Base-by-base conservation (phyloP, 1,139 yeast genomes). In the Blastobotrys elegans region DNA sequence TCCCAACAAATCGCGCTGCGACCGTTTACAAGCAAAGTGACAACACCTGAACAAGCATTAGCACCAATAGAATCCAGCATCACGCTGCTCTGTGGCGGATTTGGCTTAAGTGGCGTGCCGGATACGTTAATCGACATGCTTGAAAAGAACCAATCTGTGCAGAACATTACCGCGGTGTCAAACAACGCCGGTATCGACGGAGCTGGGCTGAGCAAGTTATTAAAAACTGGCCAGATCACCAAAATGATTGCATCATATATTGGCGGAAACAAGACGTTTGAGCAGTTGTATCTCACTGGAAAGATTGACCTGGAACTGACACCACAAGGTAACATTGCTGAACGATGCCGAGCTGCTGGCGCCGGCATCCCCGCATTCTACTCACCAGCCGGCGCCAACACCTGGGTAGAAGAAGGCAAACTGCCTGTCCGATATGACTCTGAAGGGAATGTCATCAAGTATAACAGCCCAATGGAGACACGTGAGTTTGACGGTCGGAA, bases 321-420 rank as follows among this genome's bases (percentile, higher is more conserved):
- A n/a, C 79, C 79, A 1, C 79, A 75, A 54, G 79, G 79, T 1
- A 73, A 75, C 13, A 60, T 75, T 43, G 79, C 78, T 16, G 79
- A 74, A 54, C 62, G 74, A 44, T 64, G 69, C 22, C 63, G 77
- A 18, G 76, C 79, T 4, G 79, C 74, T 13, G 76, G 70, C 13
- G 68, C 76, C 3, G 79, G 79, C 10, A 63, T 74, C 16, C 79
- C 79, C 1, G 78, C 77, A 1, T 74, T 72, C 50, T 75, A 68
- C 56, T 70, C 77, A 1, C 72, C 77, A 2, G 72, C 79, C 1
- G 79, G 78, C 10, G 76, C 67, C 16, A 72, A 72, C 32, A 75
- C 79, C 10, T 72, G 75, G 70, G 64, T 75, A 22, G 76, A 75
- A 56, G 67, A 72, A 42, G 79, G 79, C 17, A 67, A 71, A 50